These are phyloP conservation scores for Luffa aegyptiaca DNA, from an alignment of 306 rosid genomes.

Conservation along the genomic window DNA sequence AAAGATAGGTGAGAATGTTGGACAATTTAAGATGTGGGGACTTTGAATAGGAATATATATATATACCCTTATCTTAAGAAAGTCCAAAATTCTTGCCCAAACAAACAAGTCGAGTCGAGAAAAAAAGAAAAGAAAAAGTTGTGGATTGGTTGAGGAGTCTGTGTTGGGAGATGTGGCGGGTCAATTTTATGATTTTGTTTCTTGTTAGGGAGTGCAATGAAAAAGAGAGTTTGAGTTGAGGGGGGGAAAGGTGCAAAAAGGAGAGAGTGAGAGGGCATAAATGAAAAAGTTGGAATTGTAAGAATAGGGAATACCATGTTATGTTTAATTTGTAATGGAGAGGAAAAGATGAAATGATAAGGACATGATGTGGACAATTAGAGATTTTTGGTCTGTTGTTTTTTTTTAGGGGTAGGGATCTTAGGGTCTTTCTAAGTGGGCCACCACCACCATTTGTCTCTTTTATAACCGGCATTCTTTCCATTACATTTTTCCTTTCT, in stretches of 20 bases:
- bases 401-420: not conserved
- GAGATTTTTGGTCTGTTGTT: not conserved
- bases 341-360: not conserved
- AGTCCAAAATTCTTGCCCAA: not conserved
- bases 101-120: not conserved
- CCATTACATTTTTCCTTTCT: not conserved
- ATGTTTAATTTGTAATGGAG: not conserved
- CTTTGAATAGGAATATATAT: not conserved
- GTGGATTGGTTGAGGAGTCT: not conserved
- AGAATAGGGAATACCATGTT: not conserved
- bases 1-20: not conserved
- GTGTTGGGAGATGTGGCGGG: not conserved
- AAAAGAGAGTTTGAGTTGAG: not conserved
- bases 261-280: not conserved
- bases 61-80: not conserved
- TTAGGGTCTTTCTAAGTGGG: not conserved
- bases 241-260: not conserved
- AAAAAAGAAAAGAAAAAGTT: not conserved
- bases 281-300: not conserved
- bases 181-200: not conserved
- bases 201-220: not conserved
- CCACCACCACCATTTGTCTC: slow-evolving; percentile 4
- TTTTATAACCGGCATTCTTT: not conserved
- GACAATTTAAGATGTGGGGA: not conserved
- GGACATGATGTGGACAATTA: slow-evolving; percentile 6